Evolutionary conservation across 176 grass and related monocot genomes (phyloP), one percentile per base, ranked within the genome.

Genomic region (Ampelocalamus luodianensis): DNA sequence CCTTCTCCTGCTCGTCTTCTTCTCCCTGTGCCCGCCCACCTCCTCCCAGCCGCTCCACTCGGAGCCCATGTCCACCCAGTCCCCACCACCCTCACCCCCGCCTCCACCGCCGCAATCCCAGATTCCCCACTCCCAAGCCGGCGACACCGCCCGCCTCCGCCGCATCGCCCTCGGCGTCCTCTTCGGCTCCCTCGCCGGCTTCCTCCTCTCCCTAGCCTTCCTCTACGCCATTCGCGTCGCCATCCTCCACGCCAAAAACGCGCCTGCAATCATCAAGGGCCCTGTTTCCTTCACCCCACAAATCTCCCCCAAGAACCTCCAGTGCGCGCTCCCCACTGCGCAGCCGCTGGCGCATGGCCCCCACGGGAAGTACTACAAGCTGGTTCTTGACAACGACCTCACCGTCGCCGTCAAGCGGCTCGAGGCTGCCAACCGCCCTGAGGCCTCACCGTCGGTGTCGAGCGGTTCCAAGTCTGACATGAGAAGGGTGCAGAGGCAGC

Each of bases 211-310:
- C 18, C 87, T 92, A 66, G 55, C 88, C 67, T 92, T 99, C 89
- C 93, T 99, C 50, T 94, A 88, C 83, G 77, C 89, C 58, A 83
- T 99, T 64, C 93, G 88, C 40, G 65, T 92, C 17, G 87, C 88
- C 44, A 85, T 99, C 85, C 71, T 99, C 16, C 94, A 89, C 60
- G 89, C 92, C 34, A 82, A 90, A 81, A 86, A 90, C 53, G 71
- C 82, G n/a, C 93, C 89, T 4, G 75, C 93, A 55, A 80, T 99
- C 55, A 65, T 89, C 79, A 90, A 79, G 77, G 97, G 97, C 11
- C 90, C 97, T 4, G 93, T 99, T 61, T 78, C 93, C 51, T 96
- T 99, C 90, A 86, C 81, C 72, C 97, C 97, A 24, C 92, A 95
- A 76, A 96, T 99, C 80, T 90, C 90, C 36, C 76, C 93, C 79